phyloP scores from a whole-genome alignment of 75 land plant species.

The Picea sitchensis region DNA sequence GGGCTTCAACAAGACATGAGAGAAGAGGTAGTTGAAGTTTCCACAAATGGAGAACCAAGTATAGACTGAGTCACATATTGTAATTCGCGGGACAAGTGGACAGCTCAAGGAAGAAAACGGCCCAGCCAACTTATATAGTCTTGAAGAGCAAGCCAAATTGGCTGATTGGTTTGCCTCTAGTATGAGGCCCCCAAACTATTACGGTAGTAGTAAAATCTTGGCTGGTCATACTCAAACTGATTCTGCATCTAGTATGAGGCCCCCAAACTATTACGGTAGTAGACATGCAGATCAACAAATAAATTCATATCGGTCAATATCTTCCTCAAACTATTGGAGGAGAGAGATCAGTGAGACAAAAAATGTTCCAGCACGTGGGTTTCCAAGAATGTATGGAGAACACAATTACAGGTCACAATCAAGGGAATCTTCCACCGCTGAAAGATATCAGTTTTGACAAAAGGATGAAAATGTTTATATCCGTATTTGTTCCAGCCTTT shows the following conservation, averaged over 20 bases:
- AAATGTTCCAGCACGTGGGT: background rate
- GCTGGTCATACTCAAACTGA: background rate
- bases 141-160: background rate
- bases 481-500: background rate
- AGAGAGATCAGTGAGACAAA: background rate
- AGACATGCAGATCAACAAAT: background rate
- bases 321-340: constrained; percentile 7
- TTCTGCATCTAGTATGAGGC: constrained; percentile 1
- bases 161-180: constrained; percentile 8
- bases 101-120: background rate
- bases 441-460: constrained; percentile 5
- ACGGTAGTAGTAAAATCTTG: background rate
- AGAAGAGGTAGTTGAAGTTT: background rate
- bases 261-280: background rate
- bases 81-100: background rate
- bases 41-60: background rate
- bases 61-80: background rate
- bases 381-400: constrained; percentile 2
- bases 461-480: background rate
- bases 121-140: background rate
- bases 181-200: no score
- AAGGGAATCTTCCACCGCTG: background rate
- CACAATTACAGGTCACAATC: background rate
- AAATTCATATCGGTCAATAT: constrained; percentile 3
- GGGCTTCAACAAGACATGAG: constrained; percentile 1